Conservation (phyloP, 805 yeast species). For the Starmerella davenportii region DNA sequence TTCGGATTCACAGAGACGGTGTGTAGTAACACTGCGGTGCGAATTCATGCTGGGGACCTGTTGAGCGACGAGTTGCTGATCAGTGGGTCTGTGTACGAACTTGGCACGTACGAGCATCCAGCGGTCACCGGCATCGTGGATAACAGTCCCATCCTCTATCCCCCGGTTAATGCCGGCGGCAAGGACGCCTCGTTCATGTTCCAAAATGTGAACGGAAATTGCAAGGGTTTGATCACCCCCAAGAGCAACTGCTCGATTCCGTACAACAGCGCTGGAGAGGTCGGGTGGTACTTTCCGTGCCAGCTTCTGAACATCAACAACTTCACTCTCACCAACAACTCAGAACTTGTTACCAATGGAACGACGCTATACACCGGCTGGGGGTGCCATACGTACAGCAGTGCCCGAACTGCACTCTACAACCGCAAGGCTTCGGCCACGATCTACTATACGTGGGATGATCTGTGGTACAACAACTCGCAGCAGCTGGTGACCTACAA, state of each 20-base stretch:
- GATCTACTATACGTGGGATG: slow-evolving; percentile 82
- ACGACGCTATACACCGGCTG: slow-evolving; percentile 54
- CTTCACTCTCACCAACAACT: slow-evolving; percentile 53
- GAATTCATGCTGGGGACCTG: slow-evolving; percentile 46
- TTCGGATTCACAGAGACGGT: slow-evolving; percentile 81
- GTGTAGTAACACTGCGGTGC: slow-evolving; percentile 33
- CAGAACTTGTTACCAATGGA: slow-evolving; percentile 21
- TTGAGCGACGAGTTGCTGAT: slow-evolving; percentile 45
- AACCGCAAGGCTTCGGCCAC: slow-evolving; percentile 53
- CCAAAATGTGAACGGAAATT: slow-evolving; percentile 85
- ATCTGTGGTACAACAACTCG: slow-evolving; percentile 38
- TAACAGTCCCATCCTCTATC: slow-evolving; percentile 58
- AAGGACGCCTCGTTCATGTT: slow-evolving; percentile 42
- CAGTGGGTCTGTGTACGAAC: slow-evolving; percentile 65
- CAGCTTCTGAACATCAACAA: slow-evolving; percentile 36
- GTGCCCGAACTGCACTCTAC: slow-evolving; percentile 47
- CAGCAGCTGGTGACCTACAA: slow-evolving; percentile 75
- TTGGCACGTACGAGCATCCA: slow-evolving; percentile 57
- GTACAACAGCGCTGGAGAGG: slow-evolving; percentile 29
- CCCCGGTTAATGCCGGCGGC: slow-evolving; percentile 69
- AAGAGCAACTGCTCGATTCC: slow-evolving; percentile 58
- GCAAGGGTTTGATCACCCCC: slow-evolving; percentile 61
- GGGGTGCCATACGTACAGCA: slow-evolving; percentile 70
- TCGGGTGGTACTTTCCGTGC: slow-evolving; percentile 98
- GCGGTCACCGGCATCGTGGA: slow-evolving; percentile 54